Conservation (phyloP, 2,329 filamentous ascomycete species). For the Penicillium sclerotigenum region DNA sequence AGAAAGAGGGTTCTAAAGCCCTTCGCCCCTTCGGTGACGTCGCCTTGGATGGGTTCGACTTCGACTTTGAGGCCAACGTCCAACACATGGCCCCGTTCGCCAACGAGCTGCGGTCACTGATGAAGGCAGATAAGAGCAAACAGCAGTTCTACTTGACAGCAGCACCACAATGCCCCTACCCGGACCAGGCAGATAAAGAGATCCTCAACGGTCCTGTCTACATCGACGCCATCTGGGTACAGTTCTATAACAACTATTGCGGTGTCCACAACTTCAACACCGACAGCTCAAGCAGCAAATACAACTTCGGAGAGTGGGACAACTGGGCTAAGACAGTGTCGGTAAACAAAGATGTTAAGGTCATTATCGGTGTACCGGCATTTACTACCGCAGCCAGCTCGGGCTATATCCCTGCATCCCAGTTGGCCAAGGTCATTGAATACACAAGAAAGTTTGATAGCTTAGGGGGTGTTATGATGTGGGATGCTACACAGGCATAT, state of each 20-base stretch:
- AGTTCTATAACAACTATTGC: conserved; percentile 70
- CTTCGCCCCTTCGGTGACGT: conserved; percentile 66
- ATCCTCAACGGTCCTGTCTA: conserved; percentile 55
- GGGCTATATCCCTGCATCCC: conserved; percentile 53
- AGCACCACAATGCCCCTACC: conserved; percentile 66
- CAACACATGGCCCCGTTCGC: conserved; percentile 62
- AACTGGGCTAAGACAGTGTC: conserved; percentile 59
- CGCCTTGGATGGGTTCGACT: conserved; percentile 71
- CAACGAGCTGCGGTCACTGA: conserved; percentile 53
- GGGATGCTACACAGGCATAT: conserved; percentile 63
- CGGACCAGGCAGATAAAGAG: conserved; percentile 58
- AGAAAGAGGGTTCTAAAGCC: conserved; percentile 37
- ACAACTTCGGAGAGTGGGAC: conserved; percentile 65
- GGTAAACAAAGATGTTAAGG: conserved; percentile 58
- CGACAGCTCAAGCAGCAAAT: conserved; percentile 51
- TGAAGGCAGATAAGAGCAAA: conserved; percentile 53
- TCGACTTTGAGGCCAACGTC: conserved; percentile 65
- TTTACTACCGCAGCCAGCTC: conserved; percentile 51
- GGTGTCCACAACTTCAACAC: conserved; percentile 53
- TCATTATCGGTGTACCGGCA: conserved; percentile 61
- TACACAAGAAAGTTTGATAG: conserved; percentile 56
- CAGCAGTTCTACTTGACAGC: conserved; percentile 60
- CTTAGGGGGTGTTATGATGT: conserved; percentile 68
- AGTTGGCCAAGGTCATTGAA: conserved; percentile 51
- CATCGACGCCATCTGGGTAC: conserved; percentile 61